Evolutionary conservation across 352 stramenopile species (phyloP).

Genomic region (Pythium pectinolyticum): DNA sequence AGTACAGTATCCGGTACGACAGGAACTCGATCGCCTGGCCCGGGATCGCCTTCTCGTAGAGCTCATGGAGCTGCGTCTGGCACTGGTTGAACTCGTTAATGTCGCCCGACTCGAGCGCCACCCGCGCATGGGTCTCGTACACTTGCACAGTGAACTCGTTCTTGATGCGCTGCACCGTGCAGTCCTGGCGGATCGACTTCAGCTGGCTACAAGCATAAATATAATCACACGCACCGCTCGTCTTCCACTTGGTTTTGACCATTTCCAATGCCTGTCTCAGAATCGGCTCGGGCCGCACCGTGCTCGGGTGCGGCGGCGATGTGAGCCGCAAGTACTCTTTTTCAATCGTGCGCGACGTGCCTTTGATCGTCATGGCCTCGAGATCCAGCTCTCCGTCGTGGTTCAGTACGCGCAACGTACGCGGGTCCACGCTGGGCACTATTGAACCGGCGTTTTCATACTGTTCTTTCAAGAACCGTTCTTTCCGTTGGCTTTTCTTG

Average conservation of each 20-base stretch:
- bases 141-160: slow-evolving; percentile 96
- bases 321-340: slow-evolving; percentile 99
- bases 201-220: slow-evolving; percentile 97
- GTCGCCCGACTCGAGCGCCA: slow-evolving; percentile 94
- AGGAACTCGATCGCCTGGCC: slow-evolving; percentile 84
- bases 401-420: slow-evolving; percentile 74
- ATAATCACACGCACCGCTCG: slow-evolving; percentile 89
- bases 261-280: slow-evolving; percentile 88
- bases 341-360: slow-evolving; percentile 94
- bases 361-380: slow-evolving; percentile 91
- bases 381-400: slow-evolving; percentile 79
- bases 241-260: slow-evolving; percentile 88
- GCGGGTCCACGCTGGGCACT: slow-evolving; percentile 65
- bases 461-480: slow-evolving; percentile 79
- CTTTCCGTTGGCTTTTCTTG: slow-evolving; percentile 72
- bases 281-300: slow-evolving; percentile 93
- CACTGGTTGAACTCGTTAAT: slow-evolving; percentile 97
- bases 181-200: slow-evolving; percentile 99
- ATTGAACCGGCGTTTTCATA: slow-evolving; percentile 61
- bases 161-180: slow-evolving; percentile 97
- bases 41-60: slow-evolving; percentile 81
- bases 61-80: slow-evolving; percentile 86
- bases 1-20: slow-evolving; percentile 89
- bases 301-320: slow-evolving; percentile 92
- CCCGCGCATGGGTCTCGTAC: slow-evolving; percentile 97